Evolutionary conservation across 306 rosid species (phyloP).

Genomic region (Gastrolobium villosum): DNA sequence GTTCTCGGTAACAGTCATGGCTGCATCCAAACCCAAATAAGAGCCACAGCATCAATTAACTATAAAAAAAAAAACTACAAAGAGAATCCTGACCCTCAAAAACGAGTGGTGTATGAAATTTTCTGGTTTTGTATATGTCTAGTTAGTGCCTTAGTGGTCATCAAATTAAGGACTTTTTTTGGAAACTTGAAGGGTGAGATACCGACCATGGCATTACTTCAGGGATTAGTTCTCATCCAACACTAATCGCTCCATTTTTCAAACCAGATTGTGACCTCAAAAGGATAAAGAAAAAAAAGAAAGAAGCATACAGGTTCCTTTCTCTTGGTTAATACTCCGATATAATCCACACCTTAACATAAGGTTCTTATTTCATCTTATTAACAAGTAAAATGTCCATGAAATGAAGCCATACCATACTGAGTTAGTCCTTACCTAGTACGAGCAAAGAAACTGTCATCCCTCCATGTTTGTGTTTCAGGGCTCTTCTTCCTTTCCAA

Average conservation of each 20-base stretch:
- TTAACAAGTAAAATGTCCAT: no score
- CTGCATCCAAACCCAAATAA: constrained; percentile 53
- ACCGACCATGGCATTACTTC: background rate
- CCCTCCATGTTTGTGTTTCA: constrained; percentile 83
- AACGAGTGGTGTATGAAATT: background rate
- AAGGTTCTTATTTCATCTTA: no score
- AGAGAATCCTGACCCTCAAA: background rate
- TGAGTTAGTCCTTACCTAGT: constrained; percentile 54
- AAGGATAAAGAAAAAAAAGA: background rate
- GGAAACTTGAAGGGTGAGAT: no score
- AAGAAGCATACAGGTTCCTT: background rate
- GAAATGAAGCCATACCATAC: background rate
- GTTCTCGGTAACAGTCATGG: constrained; percentile 68
- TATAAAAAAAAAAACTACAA: background rate
- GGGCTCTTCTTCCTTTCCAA: constrained; percentile 88
- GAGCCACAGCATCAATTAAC: background rate
- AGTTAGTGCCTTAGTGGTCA: background rate
- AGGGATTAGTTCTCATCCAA: background rate
- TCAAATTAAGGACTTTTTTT: constrained; percentile 5
- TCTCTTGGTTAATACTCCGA: background rate
- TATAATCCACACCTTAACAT: no score
- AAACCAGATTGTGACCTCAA: background rate
- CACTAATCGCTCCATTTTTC: background rate
- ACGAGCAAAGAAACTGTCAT: constrained; percentile 58
- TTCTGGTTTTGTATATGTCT: no score